These are phyloP conservation scores for Silene coronaria DNA, from an alignment of 179 eudicot species.

Conservation along the genomic window DNA sequence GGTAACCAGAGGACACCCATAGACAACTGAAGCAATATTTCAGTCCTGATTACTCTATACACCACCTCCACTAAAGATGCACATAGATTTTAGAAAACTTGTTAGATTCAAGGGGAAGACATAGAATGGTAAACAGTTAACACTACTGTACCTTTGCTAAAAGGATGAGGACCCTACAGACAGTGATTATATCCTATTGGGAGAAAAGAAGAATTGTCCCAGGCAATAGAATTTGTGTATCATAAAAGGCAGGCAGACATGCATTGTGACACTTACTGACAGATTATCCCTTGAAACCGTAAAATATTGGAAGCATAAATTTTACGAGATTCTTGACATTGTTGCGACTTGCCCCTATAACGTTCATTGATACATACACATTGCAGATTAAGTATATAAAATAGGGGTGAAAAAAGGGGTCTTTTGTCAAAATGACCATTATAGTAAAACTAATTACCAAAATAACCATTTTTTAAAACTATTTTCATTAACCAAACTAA, in stretches of 20 bases:
- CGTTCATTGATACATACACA: neutral
- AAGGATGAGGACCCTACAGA: neutral
- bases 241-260: neutral
- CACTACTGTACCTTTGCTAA: neutral
- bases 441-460: no score
- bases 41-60: neutral
- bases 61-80: neutral
- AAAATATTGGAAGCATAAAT: neutral
- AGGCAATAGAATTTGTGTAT: neutral
- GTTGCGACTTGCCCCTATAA: neutral
- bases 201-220: neutral
- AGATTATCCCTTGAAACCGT: neutral
- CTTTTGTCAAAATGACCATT: no score
- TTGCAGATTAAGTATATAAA: neutral
- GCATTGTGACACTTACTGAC: neutral
- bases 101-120: neutral
- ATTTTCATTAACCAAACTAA: no score
- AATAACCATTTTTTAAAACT: no score
- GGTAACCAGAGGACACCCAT: neutral
- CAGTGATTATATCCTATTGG: no score
- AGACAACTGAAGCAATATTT: conserved; percentile 4
- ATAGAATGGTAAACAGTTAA: neutral
- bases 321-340: neutral
- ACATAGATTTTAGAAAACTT: neutral
- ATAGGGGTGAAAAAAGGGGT: neutral